Evolutionary conservation across 257 asterid genomes (phyloP).

Genomic region (Mitragyna speciosa): DNA sequence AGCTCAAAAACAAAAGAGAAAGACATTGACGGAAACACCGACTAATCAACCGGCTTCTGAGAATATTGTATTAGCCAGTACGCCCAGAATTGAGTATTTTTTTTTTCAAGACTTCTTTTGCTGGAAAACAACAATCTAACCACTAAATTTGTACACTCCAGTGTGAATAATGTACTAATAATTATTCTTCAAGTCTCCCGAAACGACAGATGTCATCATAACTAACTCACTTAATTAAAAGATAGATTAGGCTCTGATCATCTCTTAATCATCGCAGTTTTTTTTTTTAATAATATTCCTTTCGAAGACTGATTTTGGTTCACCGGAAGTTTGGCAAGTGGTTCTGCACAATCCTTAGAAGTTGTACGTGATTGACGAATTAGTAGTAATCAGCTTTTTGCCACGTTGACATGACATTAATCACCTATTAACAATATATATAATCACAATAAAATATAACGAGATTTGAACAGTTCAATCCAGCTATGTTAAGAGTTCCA

Average conservation of each 20-base stretch:
- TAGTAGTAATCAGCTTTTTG: not conserved
- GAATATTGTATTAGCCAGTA: not conserved
- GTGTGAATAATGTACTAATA: not conserved
- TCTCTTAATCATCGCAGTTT: not conserved
- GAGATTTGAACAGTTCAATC: constrained; percentile 15
- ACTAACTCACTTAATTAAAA: not conserved
- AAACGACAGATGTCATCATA: not conserved
- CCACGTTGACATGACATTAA: constrained; percentile 19
- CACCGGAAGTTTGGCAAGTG: not conserved
- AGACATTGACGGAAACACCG: not conserved
- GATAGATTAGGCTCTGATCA: constrained; percentile 6
- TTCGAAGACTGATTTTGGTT: too few species aligned
- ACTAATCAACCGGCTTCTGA: not conserved
- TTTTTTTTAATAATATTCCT: too few species aligned
- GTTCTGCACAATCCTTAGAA: not conserved
- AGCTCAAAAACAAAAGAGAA: not conserved
- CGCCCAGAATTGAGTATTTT: not conserved
- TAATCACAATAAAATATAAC: not conserved
- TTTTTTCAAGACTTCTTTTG: not conserved
- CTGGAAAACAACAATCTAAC: constrained; percentile 10
- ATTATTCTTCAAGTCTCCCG: not conserved
- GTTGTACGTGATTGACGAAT: not conserved
- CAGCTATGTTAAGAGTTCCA: constrained; percentile 10
- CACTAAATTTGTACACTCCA: not conserved
- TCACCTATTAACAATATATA: not conserved